phyloP scores from a whole-genome alignment of 2,329 filamentous ascomycete genomes.

The Colletotrichum incanum region DNA sequence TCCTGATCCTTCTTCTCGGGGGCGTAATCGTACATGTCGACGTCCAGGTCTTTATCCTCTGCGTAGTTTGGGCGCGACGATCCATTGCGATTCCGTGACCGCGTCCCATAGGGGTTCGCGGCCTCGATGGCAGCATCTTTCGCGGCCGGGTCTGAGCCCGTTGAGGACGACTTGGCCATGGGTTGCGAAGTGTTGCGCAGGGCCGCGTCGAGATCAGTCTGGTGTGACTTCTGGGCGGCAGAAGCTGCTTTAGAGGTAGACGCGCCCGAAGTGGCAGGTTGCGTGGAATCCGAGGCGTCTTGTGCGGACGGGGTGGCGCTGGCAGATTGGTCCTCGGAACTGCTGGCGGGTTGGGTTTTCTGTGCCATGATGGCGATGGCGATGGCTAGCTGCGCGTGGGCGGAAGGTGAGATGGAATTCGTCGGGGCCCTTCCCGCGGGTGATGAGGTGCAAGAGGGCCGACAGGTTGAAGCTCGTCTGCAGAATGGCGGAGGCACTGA shows the following conservation, averaged over 20 bases:
- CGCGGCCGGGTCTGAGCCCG: constrained; percentile 61
- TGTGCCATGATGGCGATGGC: constrained; percentile 42
- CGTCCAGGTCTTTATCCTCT: constrained; percentile 91
- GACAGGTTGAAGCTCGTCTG: constrained; percentile 33
- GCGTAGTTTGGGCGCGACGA: constrained; percentile 92
- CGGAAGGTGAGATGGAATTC: constrained; percentile 16
- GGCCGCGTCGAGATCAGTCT: constrained; percentile 53
- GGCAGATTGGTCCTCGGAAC: constrained; percentile 43
- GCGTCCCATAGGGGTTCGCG: constrained; percentile 87
- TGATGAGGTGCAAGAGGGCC: constrained; percentile 43
- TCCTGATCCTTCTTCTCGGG: constrained; percentile 70
- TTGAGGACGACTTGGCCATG: constrained; percentile 64
- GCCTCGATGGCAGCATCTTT: constrained; percentile 67
- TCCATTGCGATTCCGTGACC: constrained; percentile 89
- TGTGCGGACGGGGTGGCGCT: constrained; percentile 42
- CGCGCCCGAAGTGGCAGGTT: constrained; percentile 28
- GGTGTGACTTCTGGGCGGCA: constrained; percentile 49
- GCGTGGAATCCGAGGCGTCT: constrained; percentile 43
- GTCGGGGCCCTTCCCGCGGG: constrained; percentile 43
- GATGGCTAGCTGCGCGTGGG: constrained; percentile 36
- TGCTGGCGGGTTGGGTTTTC: constrained; percentile 40
- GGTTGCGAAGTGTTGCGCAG: constrained; percentile 56
- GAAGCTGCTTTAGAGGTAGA: constrained; percentile 37
- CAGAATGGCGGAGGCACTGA: constrained; percentile 34
- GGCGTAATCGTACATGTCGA: constrained; percentile 84